Percentiles rank a stretch among this genome's conserved stretches.
phyloP scores from a whole-genome alignment of 371 early-diverging fungal genomes.

The Actinomortierella ambigua region DNA sequence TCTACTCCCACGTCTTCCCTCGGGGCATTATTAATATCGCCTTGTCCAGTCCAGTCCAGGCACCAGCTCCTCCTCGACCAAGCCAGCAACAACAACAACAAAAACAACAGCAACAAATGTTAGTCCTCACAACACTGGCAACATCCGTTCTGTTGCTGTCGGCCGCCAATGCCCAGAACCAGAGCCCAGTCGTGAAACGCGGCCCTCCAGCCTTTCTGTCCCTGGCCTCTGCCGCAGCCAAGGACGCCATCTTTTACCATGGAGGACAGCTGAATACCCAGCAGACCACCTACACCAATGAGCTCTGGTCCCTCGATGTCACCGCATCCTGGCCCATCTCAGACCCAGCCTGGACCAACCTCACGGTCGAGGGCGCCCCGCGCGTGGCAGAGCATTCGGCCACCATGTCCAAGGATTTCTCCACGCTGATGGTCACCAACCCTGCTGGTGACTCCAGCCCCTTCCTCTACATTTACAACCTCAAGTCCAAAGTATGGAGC shows the following conservation, averaged over 20 bases:
- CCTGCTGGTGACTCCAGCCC: constrained; percentile 16
- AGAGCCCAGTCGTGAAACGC: too few relatives aligned
- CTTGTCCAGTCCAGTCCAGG: too few relatives aligned
- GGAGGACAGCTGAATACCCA: constrained; percentile 25
- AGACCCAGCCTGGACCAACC: constrained; percentile 19
- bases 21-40: too few relatives aligned
- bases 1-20: neutral
- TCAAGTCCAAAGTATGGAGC: constrained; percentile 16
- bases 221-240: constrained; percentile 16
- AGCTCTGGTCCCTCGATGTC: constrained; percentile 20
- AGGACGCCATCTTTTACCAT: constrained; percentile 17
- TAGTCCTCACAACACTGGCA: too few relatives aligned
- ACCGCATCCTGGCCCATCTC: constrained; percentile 24
- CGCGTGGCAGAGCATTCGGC: constrained; percentile 11
- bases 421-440: constrained; percentile 18
- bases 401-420: constrained; percentile 21
- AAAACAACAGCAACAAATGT: neutral
- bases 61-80: neutral
- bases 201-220: constrained; percentile 13
- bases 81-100: neutral
- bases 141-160: too few relatives aligned
- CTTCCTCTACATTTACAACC: constrained; percentile 21
- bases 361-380: constrained; percentile 6
- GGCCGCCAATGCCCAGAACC: too few relatives aligned
- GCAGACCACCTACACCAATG: neutral